Conservation (phyloP, 2,329 filamentous ascomycete genomes). For the Tothia fuscella region DNA sequence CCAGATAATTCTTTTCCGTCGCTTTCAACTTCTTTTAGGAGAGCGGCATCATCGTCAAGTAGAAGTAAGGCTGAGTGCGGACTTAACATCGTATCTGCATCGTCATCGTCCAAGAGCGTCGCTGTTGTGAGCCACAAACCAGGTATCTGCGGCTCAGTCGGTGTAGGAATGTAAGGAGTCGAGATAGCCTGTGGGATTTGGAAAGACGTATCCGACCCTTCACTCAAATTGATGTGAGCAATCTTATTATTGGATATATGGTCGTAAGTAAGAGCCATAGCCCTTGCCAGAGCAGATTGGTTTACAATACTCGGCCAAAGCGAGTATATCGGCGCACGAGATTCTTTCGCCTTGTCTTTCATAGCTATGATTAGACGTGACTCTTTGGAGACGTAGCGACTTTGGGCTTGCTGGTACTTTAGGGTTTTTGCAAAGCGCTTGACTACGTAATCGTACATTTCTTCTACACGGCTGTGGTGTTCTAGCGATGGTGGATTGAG, state of each 20-base stretch:
- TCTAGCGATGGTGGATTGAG: slow-evolving; percentile 70
- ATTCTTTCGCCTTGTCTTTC: slow-evolving; percentile 71
- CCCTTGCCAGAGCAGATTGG: slow-evolving; percentile 67
- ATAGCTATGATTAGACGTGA: slow-evolving; percentile 69
- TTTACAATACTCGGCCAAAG: slow-evolving; percentile 61
- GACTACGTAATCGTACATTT: slow-evolving; percentile 80
- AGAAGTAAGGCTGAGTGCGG: slow-evolving; percentile 81
- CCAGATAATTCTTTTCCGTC: slow-evolving; percentile 65
- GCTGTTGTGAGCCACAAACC: slow-evolving; percentile 83
- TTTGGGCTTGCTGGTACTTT: slow-evolving; percentile 83
- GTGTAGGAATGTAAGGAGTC: slow-evolving; percentile 58
- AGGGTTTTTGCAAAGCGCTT: slow-evolving; percentile 88
- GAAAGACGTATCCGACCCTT: slow-evolving; percentile 46
- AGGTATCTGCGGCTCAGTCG: slow-evolving; percentile 55
- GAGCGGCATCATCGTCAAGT: slow-evolving; percentile 68
- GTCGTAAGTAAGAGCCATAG: slow-evolving; percentile 70
- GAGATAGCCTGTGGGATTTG: slow-evolving; percentile 53
- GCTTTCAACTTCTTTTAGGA: slow-evolving; percentile 56
- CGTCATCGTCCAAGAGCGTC: slow-evolving; percentile 62
- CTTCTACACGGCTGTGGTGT: slow-evolving; percentile 56
- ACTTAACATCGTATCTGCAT: slow-evolving; percentile 52
- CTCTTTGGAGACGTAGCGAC: slow-evolving; percentile 85
- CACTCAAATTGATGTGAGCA: slow-evolving; percentile 67
- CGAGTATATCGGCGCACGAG: slow-evolving; percentile 45
- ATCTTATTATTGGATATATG: slow-evolving; percentile 77